Base-by-base conservation (phyloP, 2,329 filamentous ascomycete species). In the Blumeriella jaapii region DNA sequence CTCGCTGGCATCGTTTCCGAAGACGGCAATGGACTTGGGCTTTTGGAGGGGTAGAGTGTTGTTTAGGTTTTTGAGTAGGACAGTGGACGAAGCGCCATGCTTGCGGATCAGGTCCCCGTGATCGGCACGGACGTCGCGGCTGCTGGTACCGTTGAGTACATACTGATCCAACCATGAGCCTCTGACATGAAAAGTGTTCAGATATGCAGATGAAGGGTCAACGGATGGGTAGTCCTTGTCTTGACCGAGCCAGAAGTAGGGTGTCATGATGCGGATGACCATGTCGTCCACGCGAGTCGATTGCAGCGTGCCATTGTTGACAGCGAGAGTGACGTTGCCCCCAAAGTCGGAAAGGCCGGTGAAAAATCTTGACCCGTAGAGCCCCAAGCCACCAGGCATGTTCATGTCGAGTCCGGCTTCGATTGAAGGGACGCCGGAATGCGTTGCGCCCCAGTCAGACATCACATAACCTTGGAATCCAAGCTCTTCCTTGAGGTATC, bases 381-480 rank as follows among this genome's bases (percentile, higher is more conserved):
- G 64, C 66, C 57, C 74, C 79, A 28, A 74, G 44, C 75, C 73
- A 57, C 47, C 46, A 2, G 47, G 49, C 47, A 50, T 50, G 10
- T 36, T 34, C 36, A 80, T 74, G 51, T 94, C 87, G 3, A 94
- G 65, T 1, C 87, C 87, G 3, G 83, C 81, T 4, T 93, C 62
- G 3, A 84, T 80, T 32, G 74, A 80, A 8, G 71, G 73, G 1
- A 93, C 81, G 10, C 86, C 86, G 4, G 78, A 78, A 41, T 82
- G 74, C 52, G 93, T 84, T 1, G 80, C 82, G 2, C 86, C 65
- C 83, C 84, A 93, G 55, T 93, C 86, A 0, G 75, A 79, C 64
- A 89, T 80, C 6, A 89, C 71, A 35, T 84, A 87, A 0, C 84
- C 84, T 53, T 91, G 81, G 52, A 93, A 91, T 4, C 82, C 84